phyloP scores from a whole-genome alignment of 345 rosid genomes.

The Populus euphratica region DNA sequence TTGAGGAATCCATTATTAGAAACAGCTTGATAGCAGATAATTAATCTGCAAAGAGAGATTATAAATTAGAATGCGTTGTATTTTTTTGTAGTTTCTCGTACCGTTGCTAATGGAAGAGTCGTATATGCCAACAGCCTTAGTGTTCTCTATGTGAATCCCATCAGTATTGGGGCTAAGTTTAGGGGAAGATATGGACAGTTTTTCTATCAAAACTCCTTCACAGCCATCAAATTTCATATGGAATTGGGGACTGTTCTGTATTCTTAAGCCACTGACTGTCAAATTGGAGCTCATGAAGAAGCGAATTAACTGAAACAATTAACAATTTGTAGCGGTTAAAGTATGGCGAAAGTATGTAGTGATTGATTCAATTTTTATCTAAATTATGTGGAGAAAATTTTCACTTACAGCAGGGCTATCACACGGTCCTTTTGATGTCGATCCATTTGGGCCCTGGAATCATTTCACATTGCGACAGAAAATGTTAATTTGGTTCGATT shows the following conservation, averaged over 20 bases:
- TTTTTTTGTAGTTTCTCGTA: slow-evolving; percentile 10
- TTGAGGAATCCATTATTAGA: background rate
- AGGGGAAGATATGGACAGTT: slow-evolving; percentile 67
- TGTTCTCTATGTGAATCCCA: slow-evolving; percentile 83
- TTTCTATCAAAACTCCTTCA: slow-evolving; percentile 64
- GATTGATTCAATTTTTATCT: background rate
- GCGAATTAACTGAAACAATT: slow-evolving; percentile 57
- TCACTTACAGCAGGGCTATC: slow-evolving; percentile 81
- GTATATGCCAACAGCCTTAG: slow-evolving; percentile 74
- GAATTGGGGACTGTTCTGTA: slow-evolving; percentile 91
- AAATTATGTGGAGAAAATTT: background rate
- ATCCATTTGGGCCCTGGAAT: slow-evolving; percentile 69
- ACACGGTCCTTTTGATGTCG: slow-evolving; percentile 59
- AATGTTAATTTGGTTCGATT: background rate
- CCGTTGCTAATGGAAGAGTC: slow-evolving; percentile 76
- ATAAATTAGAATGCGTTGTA: background rate
- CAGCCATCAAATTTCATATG: slow-evolving; percentile 98
- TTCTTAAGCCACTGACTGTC: slow-evolving; percentile 56
- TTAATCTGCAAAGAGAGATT: background rate
- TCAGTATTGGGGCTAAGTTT: slow-evolving; percentile 95
- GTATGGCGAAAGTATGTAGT: background rate
- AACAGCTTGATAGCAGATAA: background rate
- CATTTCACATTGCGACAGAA: background rate
- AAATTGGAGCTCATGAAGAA: slow-evolving; percentile 95
- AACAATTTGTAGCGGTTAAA: background rate